phyloP scores from a whole-genome alignment of 768 basidiomycete species.

The Pleurotus cornucopiae region DNA sequence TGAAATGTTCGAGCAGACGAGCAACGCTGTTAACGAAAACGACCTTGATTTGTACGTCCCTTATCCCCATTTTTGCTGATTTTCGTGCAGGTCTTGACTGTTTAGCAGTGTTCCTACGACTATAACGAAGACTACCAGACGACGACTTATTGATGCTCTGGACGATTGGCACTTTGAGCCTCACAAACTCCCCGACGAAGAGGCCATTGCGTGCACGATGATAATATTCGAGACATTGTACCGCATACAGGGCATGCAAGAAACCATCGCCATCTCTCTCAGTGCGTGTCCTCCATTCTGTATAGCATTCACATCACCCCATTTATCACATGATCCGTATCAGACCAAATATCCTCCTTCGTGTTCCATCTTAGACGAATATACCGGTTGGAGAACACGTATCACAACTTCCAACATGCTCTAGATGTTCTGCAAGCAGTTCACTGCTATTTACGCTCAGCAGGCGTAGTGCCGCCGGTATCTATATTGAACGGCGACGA shows the following conservation, averaged over 20 bases:
- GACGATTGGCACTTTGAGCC: slow-evolving; percentile 92
- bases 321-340: slow-evolving; percentile 13
- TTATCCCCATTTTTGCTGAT: slow-evolving; percentile 1
- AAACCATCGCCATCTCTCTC: slow-evolving; percentile 53
- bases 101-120: slow-evolving; percentile 40
- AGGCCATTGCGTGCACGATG: slow-evolving; percentile 75
- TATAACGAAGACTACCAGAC: slow-evolving; percentile 45
- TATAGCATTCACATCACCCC: too few relatives aligned
- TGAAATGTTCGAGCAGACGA: slow-evolving; percentile 81
- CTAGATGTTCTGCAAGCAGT: slow-evolving; percentile 93
- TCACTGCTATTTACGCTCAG: slow-evolving; percentile 77
- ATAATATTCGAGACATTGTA: slow-evolving; percentile 86
- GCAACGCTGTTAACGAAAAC: slow-evolving; percentile 63
- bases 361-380: slow-evolving; percentile 86
- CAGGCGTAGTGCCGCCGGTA: slow-evolving; percentile 78
- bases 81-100: slow-evolving; percentile 18
- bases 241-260: slow-evolving; percentile 70
- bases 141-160: slow-evolving; percentile 60
- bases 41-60: slow-evolving; percentile 36
- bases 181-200: slow-evolving; percentile 74
- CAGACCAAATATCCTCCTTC: slow-evolving; percentile 74
- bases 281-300: slow-evolving; percentile 35
- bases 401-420: slow-evolving; percentile 98
- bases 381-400: slow-evolving; percentile 88
- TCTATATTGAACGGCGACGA: slow-evolving; percentile 55